phyloP scores from a whole-genome alignment of 768 basidiomycete species.

The Exsudoporus frostii region DNA sequence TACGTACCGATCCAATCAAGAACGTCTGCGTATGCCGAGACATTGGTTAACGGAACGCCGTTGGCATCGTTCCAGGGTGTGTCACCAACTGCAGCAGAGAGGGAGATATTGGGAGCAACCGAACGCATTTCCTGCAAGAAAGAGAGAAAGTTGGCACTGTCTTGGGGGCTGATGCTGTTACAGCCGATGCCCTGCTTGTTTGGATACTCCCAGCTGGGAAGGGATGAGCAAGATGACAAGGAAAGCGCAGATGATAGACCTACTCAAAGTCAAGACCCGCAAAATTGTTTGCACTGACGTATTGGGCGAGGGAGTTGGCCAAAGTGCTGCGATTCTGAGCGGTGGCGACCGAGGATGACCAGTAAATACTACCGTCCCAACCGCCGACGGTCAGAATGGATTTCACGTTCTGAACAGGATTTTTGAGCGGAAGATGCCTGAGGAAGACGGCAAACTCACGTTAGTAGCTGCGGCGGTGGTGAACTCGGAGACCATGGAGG shows the following conservation, averaged over 20 bases:
- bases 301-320: constrained; percentile 47
- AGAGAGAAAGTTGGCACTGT: constrained; percentile 74
- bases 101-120: constrained; percentile 53
- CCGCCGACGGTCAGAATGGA: constrained; percentile 64
- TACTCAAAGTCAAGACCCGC: constrained; percentile 72
- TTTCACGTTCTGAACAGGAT: constrained; percentile 43
- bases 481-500: constrained; percentile 15
- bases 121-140: constrained; percentile 72
- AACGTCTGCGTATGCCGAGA: constrained; percentile 60
- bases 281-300: constrained; percentile 49
- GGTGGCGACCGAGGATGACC: constrained; percentile 56
- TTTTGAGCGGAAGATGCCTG: background rate
- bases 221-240: background rate
- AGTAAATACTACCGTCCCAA: constrained; percentile 63
- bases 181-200: constrained; percentile 62
- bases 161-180: constrained; percentile 58
- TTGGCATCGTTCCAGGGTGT: constrained; percentile 60
- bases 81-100: constrained; percentile 70
- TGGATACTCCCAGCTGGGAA: constrained; percentile 84
- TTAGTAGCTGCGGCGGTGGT: constrained; percentile 25
- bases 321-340: constrained; percentile 55
- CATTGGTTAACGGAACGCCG: constrained; percentile 56
- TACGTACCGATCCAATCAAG: constrained; percentile 67
- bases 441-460: constrained; percentile 8
- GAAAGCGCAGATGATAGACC: constrained; percentile 21